Conservation (phyloP, 371 early-diverging fungal genomes). For the Zychaea mexicana region DNA sequence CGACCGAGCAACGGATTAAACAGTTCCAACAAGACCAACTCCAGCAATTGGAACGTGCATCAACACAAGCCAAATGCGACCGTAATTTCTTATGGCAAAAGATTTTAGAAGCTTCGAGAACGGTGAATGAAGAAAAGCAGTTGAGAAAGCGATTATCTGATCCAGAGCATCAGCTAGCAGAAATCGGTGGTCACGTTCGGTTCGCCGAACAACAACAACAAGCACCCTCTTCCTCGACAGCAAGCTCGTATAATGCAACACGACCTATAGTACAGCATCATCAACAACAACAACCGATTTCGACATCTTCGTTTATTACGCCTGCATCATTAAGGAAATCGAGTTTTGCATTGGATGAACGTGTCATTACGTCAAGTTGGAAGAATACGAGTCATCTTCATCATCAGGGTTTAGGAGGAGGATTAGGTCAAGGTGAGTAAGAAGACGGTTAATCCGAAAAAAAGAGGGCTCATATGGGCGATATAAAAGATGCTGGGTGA, state of each 20-base stretch:
- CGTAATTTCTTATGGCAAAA: slow-evolving; percentile 31
- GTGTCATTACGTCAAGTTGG: slow-evolving; percentile 17
- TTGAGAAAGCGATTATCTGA: background rate
- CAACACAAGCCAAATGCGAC: slow-evolving; percentile 28
- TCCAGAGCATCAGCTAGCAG: background rate
- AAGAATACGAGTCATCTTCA: slow-evolving; percentile 3
- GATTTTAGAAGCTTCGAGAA: slow-evolving; percentile 26
- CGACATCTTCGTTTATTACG: background rate
- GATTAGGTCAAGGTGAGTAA: background rate
- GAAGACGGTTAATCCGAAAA: too few relatives aligned
- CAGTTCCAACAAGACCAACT: slow-evolving; percentile 27
- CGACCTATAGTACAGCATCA: background rate
- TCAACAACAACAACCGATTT: background rate
- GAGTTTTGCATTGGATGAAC: slow-evolving; percentile 37
- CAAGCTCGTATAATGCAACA: background rate
- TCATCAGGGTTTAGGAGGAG: background rate
- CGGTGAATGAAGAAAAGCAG: slow-evolving; percentile 17
- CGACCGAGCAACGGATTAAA: slow-evolving; percentile 30
- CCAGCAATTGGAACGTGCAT: slow-evolving; percentile 12
- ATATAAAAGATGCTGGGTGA: too few relatives aligned
- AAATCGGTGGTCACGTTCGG: background rate
- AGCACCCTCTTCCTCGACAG: background rate
- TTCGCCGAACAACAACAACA: background rate
- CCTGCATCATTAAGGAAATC: slow-evolving; percentile 15
- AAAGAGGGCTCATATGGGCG: too few relatives aligned